Evolutionary conservation across 352 stramenopile genomes (phyloP), one percentile per base, ranked within the genome.

Genomic region (Globisporangium mamillatum): DNA sequence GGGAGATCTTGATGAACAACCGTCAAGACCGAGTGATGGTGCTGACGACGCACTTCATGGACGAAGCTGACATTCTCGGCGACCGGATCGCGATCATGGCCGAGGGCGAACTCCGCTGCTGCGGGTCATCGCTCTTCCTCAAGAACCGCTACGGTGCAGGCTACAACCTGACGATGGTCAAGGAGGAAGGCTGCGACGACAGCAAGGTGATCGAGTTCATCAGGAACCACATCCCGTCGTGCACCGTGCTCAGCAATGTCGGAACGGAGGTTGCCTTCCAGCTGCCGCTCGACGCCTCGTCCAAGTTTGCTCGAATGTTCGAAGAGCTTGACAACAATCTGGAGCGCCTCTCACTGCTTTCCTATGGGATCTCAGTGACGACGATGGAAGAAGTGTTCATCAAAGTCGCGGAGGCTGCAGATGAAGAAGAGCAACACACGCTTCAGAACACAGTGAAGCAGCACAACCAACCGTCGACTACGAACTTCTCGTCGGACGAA

Each of bases 21-120:
- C 66, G 79, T 20, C 57, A 85, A 59, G 75, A 80, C 55, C 74
- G 79, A 24, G 70, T 92, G 55, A 92, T 97, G 54, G 73, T 97
- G 48, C 64, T 97, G 34, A 98, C 90, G 20, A 98, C 92, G 54
- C 96, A 99, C 67, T 98, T 98, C 69, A 98, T 98, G 93, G 93
- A 97, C 56, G 91, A 97, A 71, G 86, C 88, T 10, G 88, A 97
- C 59, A 74, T 93, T 22, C 74, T 97, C 4, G 82, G 80, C 48
- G 87, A 95, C 59, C 80, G 84, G 20, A 91, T 95, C 24, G 79
- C 84, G 10, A 92, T 95, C 60, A 93, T 95, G 86, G 69, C 86
- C 1, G 73, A 92, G 34, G 87, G 94, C 38, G 66, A 71, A 41
- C 60, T 71, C 10, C 67, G 67, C n/a, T 72, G 67, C 74, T 84